Evolutionary conservation across 2,329 filamentous ascomycete genomes (phyloP).

Genomic region (Curvularia verruculosa): DNA sequence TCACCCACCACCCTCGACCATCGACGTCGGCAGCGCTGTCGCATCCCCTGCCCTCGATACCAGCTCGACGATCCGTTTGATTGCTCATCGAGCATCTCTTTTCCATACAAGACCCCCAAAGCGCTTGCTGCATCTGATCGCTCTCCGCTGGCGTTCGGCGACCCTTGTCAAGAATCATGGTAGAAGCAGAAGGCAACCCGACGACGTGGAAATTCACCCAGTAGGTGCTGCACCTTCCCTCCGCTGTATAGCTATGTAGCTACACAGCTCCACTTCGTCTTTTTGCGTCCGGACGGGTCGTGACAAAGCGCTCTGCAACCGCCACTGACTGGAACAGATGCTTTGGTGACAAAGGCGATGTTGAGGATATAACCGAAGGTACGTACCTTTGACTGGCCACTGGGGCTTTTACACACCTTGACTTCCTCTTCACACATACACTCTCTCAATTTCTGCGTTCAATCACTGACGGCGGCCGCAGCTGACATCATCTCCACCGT

Average conservation of each 20-base stretch:
- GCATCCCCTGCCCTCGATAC: slow-evolving; percentile 20
- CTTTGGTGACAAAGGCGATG: slow-evolving; percentile 99
- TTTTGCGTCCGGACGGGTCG: background rate
- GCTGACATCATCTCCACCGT: slow-evolving; percentile 92
- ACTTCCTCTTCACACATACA: background rate
- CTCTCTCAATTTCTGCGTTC: slow-evolving; percentile 14
- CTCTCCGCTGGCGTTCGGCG: slow-evolving; percentile 13
- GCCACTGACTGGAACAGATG: slow-evolving; percentile 67
- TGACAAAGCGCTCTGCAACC: slow-evolving; percentile 1
- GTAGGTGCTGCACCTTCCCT: slow-evolving; percentile 63
- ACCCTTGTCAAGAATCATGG: slow-evolving; percentile 69
- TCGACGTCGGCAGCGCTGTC: slow-evolving; percentile 41
- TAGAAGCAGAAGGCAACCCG: slow-evolving; percentile 91
- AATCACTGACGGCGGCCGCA: slow-evolving; percentile 45
- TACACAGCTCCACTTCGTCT: background rate
- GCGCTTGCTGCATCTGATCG: slow-evolving; percentile 24
- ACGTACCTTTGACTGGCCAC: slow-evolving; percentile 34
- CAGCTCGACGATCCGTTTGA: slow-evolving; percentile 20
- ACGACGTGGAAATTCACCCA: slow-evolving; percentile 99
- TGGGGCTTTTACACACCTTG: background rate
- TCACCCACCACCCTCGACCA: slow-evolving; percentile 25
- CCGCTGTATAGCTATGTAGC: background rate
- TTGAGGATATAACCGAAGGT: slow-evolving; percentile 99
- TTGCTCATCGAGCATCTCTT: slow-evolving; percentile 7
- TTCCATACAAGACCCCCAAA: slow-evolving; percentile 12